Base-by-base conservation (phyloP, 257 asterid species). In the Phtheirospermum japonicum region DNA sequence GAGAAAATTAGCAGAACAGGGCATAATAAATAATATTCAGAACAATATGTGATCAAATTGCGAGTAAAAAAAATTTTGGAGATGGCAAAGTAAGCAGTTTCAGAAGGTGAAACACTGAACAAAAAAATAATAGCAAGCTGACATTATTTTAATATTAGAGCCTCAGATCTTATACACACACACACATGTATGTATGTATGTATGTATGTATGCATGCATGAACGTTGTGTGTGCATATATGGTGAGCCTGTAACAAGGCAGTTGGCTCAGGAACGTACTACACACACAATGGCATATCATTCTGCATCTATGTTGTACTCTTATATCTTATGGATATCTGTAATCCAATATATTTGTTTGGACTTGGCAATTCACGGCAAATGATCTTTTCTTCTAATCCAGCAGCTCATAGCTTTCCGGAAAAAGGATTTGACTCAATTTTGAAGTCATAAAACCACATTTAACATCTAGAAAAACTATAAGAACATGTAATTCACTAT, bases 1-100 rank as follows among this genome's bases (percentile, higher is more conserved):
- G 14, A 59, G 48, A 59, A 48, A 45, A 65, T 69, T 61, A 72
- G 73, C 9, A 66, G 46, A 33, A 13, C 42, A n/a, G 13, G 48
- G 63, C 39, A 36, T 6, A 33, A 2, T 36, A 36, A 13, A 57
- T 18, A 23, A 23, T 23, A 23, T 23, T 23, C 28, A 23, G 28
- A 23, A 23, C 28, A 23, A 23, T 23, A 23, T 23, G 28, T 3
- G 3, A 23, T 23, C 28, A 23, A 23, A 23, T 23, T 23, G 28
- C 28, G 28, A 23, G 28, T 23, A 23, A 23, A 23, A 23, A 23
- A 23, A 23, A 23, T 46, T 0, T n/a, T 2, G 52, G 39, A 50
- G 59, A 57, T 36, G 8, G 64, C 11, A 34, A 51, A 34, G 63
- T 62, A 56, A 50, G 57, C 17, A 61, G 40, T 26, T 16, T 59